Evolutionary conservation across 306 rosid species (phyloP).

Genomic region (Albizia julibrissin): DNA sequence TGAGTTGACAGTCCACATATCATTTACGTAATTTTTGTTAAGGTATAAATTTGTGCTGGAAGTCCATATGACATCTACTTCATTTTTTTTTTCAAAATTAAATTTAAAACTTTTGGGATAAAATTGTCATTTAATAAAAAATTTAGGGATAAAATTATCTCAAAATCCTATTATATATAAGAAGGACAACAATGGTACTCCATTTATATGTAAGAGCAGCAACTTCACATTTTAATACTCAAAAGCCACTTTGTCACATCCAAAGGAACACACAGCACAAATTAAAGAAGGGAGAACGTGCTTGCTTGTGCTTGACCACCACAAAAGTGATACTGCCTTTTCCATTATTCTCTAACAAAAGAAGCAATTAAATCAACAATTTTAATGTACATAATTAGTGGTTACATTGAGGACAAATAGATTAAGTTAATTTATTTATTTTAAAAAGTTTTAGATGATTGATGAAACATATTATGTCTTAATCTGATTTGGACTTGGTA

Average conservation of each 20-base stretch:
- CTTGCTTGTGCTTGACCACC: background rate
- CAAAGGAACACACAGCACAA: background rate
- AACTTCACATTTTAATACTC: background rate
- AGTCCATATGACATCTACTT: too few relatives aligned
- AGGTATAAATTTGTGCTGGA: accelerated
- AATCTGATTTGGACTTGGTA: background rate
- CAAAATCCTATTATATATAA: too few relatives aligned
- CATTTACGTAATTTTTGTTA: too few relatives aligned
- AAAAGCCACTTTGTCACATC: background rate
- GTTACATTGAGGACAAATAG: background rate
- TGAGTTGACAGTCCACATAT: too few relatives aligned
- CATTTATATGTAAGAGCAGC: background rate
- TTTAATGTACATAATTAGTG: background rate
- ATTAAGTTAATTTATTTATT: background rate
- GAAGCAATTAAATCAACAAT: background rate
- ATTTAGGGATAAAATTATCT: too few relatives aligned
- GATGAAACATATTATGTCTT: background rate
- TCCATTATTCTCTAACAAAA: background rate
- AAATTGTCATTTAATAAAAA: too few relatives aligned
- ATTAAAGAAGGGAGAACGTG: background rate
- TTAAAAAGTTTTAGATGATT: background rate
- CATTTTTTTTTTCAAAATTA: too few relatives aligned
- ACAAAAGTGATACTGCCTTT: background rate
- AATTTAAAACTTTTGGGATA: too few relatives aligned
- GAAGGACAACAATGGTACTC: background rate